These are phyloP conservation scores for Ligustrum vulgare DNA, from an alignment of 257 asterid genomes.

Conservation along the genomic window DNA sequence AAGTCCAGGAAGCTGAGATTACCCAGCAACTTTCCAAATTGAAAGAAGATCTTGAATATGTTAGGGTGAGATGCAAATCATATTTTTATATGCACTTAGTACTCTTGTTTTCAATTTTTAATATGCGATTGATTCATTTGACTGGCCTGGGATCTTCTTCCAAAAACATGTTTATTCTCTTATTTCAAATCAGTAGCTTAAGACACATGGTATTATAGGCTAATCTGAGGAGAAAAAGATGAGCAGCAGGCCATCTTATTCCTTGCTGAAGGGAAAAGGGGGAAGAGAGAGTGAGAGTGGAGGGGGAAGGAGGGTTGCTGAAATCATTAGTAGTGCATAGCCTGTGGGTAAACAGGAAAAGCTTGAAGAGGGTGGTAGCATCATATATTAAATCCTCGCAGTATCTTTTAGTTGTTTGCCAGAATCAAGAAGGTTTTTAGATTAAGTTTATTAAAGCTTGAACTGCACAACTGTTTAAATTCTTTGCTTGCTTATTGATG, in stretches of 20 bases:
- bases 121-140: constrained; percentile 10
- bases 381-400: background rate
- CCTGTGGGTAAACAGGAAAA: background rate
- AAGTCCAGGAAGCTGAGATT: constrained; percentile 62
- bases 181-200: background rate
- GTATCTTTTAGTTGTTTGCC: background rate
- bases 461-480: background rate
- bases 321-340: background rate
- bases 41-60: constrained; percentile 96
- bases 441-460: constrained; percentile 6
- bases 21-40: constrained; percentile 68
- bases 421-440: background rate
- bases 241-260: too few relatives aligned
- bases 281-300: too few relatives aligned
- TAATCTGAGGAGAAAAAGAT: too few relatives aligned
- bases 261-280: too few relatives aligned
- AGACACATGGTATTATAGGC: too few relatives aligned
- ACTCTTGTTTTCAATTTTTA: background rate
- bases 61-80: constrained; percentile 53
- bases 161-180: constrained; percentile 4
- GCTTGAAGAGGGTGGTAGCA: background rate
- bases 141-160: constrained; percentile 1
- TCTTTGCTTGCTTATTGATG: background rate
- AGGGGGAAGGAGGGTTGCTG: background rate
- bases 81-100: background rate